These are phyloP conservation scores for Raphanus raphanistrum DNA, from an alignment of 345 rosid species.

Conservation along the genomic window DNA sequence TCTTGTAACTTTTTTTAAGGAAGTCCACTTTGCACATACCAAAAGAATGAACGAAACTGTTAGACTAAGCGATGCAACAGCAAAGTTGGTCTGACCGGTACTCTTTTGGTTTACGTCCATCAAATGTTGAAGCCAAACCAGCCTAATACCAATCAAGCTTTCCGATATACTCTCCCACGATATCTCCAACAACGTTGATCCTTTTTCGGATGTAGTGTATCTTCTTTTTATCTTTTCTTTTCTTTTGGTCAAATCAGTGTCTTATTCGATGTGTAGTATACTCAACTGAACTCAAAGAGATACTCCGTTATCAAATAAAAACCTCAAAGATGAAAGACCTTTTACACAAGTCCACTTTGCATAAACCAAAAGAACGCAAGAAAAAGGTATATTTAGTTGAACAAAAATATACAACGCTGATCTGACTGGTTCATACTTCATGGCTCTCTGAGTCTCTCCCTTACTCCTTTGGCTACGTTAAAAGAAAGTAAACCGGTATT, in stretches of 20 bases:
- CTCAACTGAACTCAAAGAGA: neutral
- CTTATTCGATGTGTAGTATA: neutral
- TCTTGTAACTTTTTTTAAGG: neutral
- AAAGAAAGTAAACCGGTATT: constrained; percentile 20
- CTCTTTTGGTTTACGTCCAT: neutral
- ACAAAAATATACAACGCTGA: constrained; percentile 4
- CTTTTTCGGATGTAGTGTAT: neutral
- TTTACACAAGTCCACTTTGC: constrained; percentile 7
- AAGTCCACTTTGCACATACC: neutral
- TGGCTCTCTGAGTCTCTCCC: neutral
- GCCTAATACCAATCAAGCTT: neutral
- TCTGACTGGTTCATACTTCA: neutral
- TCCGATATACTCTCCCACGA: neutral
- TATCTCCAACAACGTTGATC: too few relatives aligned
- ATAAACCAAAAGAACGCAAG: neutral
- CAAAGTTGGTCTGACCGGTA: neutral
- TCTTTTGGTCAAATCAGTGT: neutral
- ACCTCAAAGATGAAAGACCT: neutral
- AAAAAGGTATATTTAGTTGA: neutral
- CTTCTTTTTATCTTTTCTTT: neutral
- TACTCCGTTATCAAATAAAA: neutral
- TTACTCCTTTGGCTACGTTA: constrained; percentile 1
- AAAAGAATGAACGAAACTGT: neutral
- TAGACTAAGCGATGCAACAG: neutral
- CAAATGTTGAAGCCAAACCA: neutral